Evolutionary conservation across 441 rosid genomes (phyloP), one percentile per base, ranked within the genome.

Genomic region (Erodium texanum): DNA sequence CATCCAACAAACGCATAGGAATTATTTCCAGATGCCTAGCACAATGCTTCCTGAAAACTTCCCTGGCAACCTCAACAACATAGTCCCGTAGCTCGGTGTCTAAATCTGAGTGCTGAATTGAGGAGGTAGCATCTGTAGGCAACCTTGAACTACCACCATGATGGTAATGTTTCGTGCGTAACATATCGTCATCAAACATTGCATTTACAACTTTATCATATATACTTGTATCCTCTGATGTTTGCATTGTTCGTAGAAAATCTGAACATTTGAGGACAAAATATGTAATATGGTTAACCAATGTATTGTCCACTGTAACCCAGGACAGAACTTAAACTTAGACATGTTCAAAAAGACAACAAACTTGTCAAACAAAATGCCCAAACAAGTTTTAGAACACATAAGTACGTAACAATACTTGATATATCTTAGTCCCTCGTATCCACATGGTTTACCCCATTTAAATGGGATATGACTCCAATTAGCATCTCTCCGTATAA

Each of bases 171-270:
- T 84, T 86, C 76, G 71, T 76, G 79, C 74, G 74, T 66, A 85
- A 74, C 66, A 80, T 80, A 74, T 89, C 94, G 76, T 86, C 88
- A 71, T 91, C 92, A 80, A 94, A 94, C 76, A 94, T 79, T 68
- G 89, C 87, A 81, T 81, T 84, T 64, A 94, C 85, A 61, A 94
- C 87, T 86, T 86, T 94, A 65, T 88, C 93, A 76, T 91, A 91
- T 45, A 89, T 82, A 70, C 84, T 84, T 68, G 89, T 84, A 73
- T 94, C 97, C 81, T 94, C 99, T 5, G 96, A 87, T 73, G 84
- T 84, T 72, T 86, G 87, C 99, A 94, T 94, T 65, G 87, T 87
- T 65, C 85, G 80, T 64, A 94, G 80, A 76, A 86, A 85, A 77
- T 86, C 99, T 94, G 91, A 73, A 81, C 34, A 76, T 61, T 73